phyloP scores from a whole-genome alignment of 768 basidiomycete species.

The Hydnum rufescens region DNA sequence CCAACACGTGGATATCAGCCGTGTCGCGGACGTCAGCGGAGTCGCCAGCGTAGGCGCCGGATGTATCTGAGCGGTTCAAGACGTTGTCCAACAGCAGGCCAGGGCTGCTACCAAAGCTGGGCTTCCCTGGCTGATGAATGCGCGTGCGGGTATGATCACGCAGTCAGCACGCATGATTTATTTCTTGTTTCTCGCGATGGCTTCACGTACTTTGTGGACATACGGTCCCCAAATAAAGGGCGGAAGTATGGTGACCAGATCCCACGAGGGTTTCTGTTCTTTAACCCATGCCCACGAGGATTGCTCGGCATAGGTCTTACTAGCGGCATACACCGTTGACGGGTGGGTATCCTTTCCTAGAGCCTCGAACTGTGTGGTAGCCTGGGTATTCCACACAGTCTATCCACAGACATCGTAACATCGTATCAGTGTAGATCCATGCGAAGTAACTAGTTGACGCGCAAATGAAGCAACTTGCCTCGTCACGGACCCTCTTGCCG shows the following conservation, averaged over 20 bases:
- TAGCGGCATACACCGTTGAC: constrained; percentile 15
- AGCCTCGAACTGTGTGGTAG: constrained; percentile 1
- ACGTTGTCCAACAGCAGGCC: not conserved
- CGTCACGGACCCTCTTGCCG: too few species aligned
- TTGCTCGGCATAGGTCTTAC: constrained; percentile 11
- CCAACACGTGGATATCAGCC: constrained; percentile 14
- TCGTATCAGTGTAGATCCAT: too few species aligned
- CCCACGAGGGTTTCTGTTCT: constrained; percentile 9
- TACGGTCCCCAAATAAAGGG: too few species aligned
- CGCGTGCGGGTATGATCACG: not conserved
- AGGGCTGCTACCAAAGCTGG: not conserved
- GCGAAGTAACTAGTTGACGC: too few species aligned
- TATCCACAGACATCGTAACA: not conserved
- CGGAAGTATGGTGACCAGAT: constrained; percentile 6
- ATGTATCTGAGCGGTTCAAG: not conserved
- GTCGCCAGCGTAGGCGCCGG: not conserved
- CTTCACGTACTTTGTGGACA: not conserved
- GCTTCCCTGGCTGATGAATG: too few species aligned
- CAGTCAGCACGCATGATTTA: too few species aligned
- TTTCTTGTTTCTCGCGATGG: too few species aligned
- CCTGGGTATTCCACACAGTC: constrained; percentile 12
- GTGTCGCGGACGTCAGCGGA: constrained; percentile 18
- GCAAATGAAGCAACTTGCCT: too few species aligned
- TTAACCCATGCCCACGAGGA: constrained; percentile 12
- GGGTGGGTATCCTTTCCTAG: constrained; percentile 13